These are phyloP conservation scores for Fusarium buxicola DNA, from an alignment of 2,329 filamentous ascomycete genomes.

Conservation along the genomic window DNA sequence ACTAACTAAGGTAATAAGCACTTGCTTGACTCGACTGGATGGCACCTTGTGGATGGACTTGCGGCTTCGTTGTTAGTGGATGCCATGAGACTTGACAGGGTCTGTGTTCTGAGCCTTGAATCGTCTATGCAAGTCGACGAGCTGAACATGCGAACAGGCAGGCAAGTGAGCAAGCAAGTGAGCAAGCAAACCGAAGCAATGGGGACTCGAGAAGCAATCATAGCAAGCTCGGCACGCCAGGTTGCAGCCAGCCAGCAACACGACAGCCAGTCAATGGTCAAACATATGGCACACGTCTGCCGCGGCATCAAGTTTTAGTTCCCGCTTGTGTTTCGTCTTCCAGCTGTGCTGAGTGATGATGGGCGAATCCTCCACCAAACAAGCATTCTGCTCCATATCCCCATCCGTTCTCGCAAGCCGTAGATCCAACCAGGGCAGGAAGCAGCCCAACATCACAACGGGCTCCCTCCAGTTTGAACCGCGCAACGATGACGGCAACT, in stretches of 20 bases:
- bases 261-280: slow-evolving; percentile 11
- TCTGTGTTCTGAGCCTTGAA: neutral
- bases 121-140: slow-evolving; percentile 17
- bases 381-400: slow-evolving; percentile 21
- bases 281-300: slow-evolving; percentile 9
- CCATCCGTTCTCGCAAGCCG: slow-evolving; percentile 8
- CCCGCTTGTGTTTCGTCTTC: slow-evolving; percentile 33
- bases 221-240: neutral
- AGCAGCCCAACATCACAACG: slow-evolving; percentile 26
- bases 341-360: slow-evolving; percentile 19
- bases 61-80: neutral
- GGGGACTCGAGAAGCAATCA: slow-evolving; percentile 15
- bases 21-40: slow-evolving; percentile 25
- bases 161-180: slow-evolving; percentile 11
- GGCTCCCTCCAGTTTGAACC: slow-evolving; percentile 35
- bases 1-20: too few species aligned
- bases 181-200: slow-evolving; percentile 9
- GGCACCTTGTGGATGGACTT: neutral
- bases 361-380: slow-evolving; percentile 24
- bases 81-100: slow-evolving; percentile 12
- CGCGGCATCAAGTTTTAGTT: slow-evolving; percentile 28
- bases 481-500: slow-evolving; percentile 18
- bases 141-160: slow-evolving; percentile 20
- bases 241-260: slow-evolving; percentile 18
- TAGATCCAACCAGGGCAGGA: slow-evolving; percentile 35